Evolutionary conservation across 345 rosid genomes (phyloP).

Genomic region (Hibiscus syriacus): DNA sequence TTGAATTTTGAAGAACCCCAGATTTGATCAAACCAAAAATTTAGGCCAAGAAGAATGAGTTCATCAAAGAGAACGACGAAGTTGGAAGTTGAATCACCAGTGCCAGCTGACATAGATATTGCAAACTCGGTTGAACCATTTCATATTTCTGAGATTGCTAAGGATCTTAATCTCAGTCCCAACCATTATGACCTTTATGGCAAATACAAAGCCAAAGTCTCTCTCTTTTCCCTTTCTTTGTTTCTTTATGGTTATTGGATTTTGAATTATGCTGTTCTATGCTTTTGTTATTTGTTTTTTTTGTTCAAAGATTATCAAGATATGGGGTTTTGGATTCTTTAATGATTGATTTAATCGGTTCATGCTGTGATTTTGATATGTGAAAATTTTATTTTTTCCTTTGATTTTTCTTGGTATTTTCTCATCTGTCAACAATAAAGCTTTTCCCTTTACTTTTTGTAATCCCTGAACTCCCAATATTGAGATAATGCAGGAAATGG

Average conservation of each 20-base stretch:
- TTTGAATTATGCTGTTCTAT: background rate
- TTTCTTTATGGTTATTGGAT: background rate
- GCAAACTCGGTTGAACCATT: constrained; percentile 86
- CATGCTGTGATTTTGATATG: background rate
- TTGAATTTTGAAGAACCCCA: background rate
- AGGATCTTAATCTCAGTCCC: constrained; percentile 56
- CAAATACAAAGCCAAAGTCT: constrained; percentile 91
- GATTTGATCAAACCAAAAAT: background rate
- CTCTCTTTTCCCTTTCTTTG: background rate
- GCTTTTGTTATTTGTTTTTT: background rate
- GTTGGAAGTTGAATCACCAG: constrained; percentile 73
- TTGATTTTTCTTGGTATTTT: constrained; percentile 12
- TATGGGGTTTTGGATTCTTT: background rate
- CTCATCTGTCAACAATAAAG: background rate
- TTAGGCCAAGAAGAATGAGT: constrained; percentile 27
- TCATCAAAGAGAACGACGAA: constrained; percentile 47
- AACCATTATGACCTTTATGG: constrained; percentile 90
- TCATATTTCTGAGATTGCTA: constrained; percentile 81
- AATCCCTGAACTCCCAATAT: background rate
- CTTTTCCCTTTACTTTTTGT: constrained; percentile 5
- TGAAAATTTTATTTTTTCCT: no score
- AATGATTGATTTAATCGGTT: background rate
- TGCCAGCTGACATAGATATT: constrained; percentile 90
- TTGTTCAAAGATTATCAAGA: background rate
- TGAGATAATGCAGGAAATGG: background rate